phyloP scores from a whole-genome alignment of 2,329 filamentous ascomycete species.

The Aspergillus tanneri region DNA sequence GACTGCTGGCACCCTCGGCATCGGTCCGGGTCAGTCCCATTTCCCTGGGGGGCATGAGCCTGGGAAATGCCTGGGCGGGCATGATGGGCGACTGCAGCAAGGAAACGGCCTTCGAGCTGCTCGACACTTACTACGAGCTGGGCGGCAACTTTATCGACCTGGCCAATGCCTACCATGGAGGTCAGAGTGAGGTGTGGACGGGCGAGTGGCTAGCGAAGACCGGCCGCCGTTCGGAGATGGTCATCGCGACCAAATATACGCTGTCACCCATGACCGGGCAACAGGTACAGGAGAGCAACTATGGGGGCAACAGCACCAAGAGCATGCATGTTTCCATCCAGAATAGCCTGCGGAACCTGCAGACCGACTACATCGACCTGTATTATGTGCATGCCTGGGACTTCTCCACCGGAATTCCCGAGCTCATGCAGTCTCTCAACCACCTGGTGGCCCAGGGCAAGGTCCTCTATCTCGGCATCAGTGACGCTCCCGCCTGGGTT shows the following conservation, averaged over 20 bases:
- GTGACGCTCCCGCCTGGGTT: conserved; percentile 67
- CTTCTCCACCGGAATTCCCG: conserved; percentile 62
- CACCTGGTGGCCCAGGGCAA: conserved; percentile 60
- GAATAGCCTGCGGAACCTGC: conserved; percentile 31
- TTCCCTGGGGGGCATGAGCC: conserved; percentile 35
- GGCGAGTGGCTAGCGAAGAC: conserved; percentile 52
- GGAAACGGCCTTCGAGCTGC: conserved; percentile 46
- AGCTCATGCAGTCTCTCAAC: conserved; percentile 68
- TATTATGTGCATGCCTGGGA: conserved; percentile 56
- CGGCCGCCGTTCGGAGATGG: conserved; percentile 50
- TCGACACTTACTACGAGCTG: conserved; percentile 49
- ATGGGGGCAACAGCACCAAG: conserved; percentile 39
- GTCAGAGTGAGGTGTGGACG: conserved; percentile 49
- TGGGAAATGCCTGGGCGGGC: conserved; percentile 26
- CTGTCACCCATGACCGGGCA: conserved; percentile 33
- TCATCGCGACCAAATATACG: conserved; percentile 57
- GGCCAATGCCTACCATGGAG: conserved; percentile 50
- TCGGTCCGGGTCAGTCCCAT: conserved; percentile 19
- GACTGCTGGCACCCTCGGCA: conserved; percentile 30
- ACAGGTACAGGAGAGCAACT: conserved; percentile 40
- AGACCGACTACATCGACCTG: conserved; percentile 41
- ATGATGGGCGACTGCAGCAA: conserved; percentile 47
- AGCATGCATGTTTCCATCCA: conserved; percentile 29
- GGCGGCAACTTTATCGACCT: conserved; percentile 57
- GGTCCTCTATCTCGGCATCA: conserved; percentile 66